phyloP scores from a whole-genome alignment of 2,329 filamentous ascomycete genomes.

The Akanthomyces lecanii region DNA sequence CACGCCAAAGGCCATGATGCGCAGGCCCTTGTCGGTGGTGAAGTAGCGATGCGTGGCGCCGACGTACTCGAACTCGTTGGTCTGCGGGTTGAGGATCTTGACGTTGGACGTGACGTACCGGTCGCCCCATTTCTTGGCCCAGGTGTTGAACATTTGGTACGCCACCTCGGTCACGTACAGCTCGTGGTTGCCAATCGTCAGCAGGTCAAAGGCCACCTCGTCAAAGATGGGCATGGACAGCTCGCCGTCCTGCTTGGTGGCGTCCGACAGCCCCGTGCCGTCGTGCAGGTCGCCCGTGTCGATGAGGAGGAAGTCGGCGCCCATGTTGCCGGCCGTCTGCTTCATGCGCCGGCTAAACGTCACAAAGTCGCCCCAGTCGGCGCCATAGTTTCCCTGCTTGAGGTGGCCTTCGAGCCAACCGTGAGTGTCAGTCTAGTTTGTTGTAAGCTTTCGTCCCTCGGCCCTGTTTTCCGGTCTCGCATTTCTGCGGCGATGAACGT shows the following conservation, averaged over 20 bases:
- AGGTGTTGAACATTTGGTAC: conserved; percentile 57
- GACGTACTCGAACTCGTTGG: conserved; percentile 37
- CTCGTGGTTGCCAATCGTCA: conserved; percentile 57
- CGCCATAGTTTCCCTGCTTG: conserved; percentile 60
- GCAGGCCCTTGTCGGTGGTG: conserved; percentile 38
- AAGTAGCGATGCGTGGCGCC: conserved; percentile 43
- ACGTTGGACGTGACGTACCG: conserved; percentile 44
- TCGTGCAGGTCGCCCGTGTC: conserved; percentile 66
- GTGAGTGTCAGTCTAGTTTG: conserved; percentile 50
- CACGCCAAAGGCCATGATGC: conserved; percentile 43
- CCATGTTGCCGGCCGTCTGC: conserved; percentile 49
- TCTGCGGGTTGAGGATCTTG: conserved; percentile 37
- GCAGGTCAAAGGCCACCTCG: conserved; percentile 39
- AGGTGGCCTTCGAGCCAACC: conserved; percentile 58
- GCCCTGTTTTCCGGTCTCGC: no score
- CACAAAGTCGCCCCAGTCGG: conserved; percentile 63
- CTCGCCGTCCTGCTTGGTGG: conserved; percentile 52
- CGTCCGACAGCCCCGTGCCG: conserved; percentile 59
- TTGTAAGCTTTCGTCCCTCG: not conserved
- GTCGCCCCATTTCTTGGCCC: conserved; percentile 51
- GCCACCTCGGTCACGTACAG: conserved; percentile 59
- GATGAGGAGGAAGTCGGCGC: conserved; percentile 56
- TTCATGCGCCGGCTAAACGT: conserved; percentile 58
- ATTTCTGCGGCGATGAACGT: no score
- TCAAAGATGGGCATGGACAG: conserved; percentile 46